These are phyloP conservation scores for Fermentozyma sake DNA, from an alignment of 1,139 yeast genomes.

Conservation along the genomic window DNA sequence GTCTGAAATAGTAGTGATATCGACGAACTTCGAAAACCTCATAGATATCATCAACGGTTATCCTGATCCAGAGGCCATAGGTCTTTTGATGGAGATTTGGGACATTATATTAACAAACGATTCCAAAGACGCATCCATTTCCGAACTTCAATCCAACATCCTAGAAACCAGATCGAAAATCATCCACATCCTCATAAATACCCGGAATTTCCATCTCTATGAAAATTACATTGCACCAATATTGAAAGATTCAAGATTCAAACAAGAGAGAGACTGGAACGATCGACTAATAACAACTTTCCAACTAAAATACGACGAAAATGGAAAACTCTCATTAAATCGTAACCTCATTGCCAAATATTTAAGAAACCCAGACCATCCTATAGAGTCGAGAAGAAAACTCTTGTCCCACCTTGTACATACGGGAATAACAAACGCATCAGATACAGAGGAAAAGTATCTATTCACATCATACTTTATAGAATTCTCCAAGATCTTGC, in stretches of 20 bases:
- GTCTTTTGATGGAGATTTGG: slow-evolving; percentile 22
- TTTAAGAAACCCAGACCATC: slow-evolving; percentile 9
- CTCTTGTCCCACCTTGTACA: slow-evolving; percentile 17
- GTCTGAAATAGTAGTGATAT: slow-evolving; percentile 10
- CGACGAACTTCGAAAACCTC: slow-evolving; percentile 12
- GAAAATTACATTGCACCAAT: slow-evolving; percentile 15
- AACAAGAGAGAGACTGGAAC: slow-evolving; percentile 15
- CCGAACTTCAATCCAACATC: slow-evolving; percentile 13
- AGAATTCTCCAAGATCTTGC: slow-evolving; percentile 11
- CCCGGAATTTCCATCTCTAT: slow-evolving; percentile 17
- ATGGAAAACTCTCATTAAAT: slow-evolving; percentile 11
- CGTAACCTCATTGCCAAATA: slow-evolving; percentile 10
- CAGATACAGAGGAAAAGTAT: slow-evolving; percentile 10
- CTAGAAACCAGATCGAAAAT: slow-evolving; percentile 16
- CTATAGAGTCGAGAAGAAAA: slow-evolving; percentile 13
- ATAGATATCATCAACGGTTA: slow-evolving; percentile 17
- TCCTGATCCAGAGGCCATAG: slow-evolving; percentile 10
- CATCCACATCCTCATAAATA: slow-evolving; percentile 19
- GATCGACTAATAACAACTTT: slow-evolving; percentile 20
- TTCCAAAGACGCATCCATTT: background rate
- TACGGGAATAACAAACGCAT: slow-evolving; percentile 15
- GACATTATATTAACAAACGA: slow-evolving; percentile 7
- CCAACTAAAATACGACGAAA: slow-evolving; percentile 13
- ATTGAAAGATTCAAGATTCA: slow-evolving; percentile 1
- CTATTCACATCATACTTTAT: slow-evolving; percentile 15